Base-by-base conservation (phyloP, 1,284 basidiomycete species). In the Fomitiporia mediterranea region DNA sequence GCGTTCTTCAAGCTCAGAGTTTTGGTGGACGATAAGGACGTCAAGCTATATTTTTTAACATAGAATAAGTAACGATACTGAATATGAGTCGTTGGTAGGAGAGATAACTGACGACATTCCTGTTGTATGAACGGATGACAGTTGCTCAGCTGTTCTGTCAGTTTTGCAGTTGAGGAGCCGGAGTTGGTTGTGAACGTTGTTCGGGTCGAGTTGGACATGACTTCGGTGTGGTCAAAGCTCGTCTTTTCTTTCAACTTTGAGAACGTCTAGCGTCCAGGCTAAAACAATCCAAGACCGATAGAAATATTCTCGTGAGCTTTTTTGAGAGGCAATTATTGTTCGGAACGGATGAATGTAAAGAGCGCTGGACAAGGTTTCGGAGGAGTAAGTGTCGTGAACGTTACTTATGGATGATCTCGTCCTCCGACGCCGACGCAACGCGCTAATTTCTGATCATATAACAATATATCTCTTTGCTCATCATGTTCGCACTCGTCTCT, bases 121-220 rank as follows among this genome's bases (percentile, higher is more conserved):
- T 58, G 56, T 34, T 50, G 56, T 6, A 49, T 43, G 35, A 58
- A 58, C n/a, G 56, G 56, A 34, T 58, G 37, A 34, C 42, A 48
- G 19, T 28, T 37, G 37, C 37, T 44, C 6, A 58, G 52, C 23
- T 6, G 8, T n/a, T 54, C 52, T 23, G 32, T 13, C 11, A 49
- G 38, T 21, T 32, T 25, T 8, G 38, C 35, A 11, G 38, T 19
- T 11, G 51, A 43, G 11, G 15, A 13, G 3, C 51, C 46, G 7
- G 56, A 53, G 44, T 27, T 46, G 4, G 39, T 13, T 17, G 34
- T 47, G 4, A 53, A 23, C 21, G 23, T 28, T 6, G 51, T 53
- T 23, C 51, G 28, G 27, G 35, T 28, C 15, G 40, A 40, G 23
- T 30, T 39, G 27, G 5, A 39, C 23, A n/a, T n/a, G n/a, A n/a